A percentile compares a stretch with the other conserved stretches of the same genome.
Conservation (phyloP, 2,329 filamentous ascomycete genomes). For the Scleromitrula shiraiana region DNA sequence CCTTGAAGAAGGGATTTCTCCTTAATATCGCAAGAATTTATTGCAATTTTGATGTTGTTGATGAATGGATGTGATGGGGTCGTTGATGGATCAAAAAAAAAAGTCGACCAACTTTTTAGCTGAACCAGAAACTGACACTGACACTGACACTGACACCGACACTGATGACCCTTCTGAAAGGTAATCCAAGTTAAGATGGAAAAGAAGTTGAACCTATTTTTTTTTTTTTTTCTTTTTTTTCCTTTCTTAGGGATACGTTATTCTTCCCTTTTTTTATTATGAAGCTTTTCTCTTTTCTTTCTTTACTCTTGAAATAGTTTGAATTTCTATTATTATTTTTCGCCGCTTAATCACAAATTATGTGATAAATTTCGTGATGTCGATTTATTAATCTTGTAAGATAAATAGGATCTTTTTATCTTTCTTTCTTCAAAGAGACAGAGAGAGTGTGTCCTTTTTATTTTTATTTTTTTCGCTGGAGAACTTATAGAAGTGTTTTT, state of each 20-base stretch:
- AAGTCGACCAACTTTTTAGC: not conserved
- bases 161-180: not conserved
- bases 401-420: too few relatives aligned
- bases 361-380: not conserved
- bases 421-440: too few relatives aligned
- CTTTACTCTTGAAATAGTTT: not conserved
- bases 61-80: too few relatives aligned
- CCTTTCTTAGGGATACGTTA: not conserved
- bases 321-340: not conserved
- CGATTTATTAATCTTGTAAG: not conserved
- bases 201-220: not conserved
- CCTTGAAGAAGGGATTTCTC: not conserved
- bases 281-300: not conserved
- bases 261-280: not conserved
- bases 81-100: not conserved
- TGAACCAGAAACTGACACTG: not conserved
- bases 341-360: constrained; percentile 1
- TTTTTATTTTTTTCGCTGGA: not conserved
- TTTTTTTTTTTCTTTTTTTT: not conserved
- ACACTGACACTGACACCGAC: not conserved
- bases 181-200: not conserved
- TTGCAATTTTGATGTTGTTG: not conserved
- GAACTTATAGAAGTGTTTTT: not conserved
- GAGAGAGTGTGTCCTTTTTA: too few relatives aligned
- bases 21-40: not conserved